Percentiles rank a stretch among this genome's conserved stretches.
Evolutionary conservation across 495 filamentous ascomycete genomes (phyloP).

Genomic region (Penicillium simplicissimum): DNA sequence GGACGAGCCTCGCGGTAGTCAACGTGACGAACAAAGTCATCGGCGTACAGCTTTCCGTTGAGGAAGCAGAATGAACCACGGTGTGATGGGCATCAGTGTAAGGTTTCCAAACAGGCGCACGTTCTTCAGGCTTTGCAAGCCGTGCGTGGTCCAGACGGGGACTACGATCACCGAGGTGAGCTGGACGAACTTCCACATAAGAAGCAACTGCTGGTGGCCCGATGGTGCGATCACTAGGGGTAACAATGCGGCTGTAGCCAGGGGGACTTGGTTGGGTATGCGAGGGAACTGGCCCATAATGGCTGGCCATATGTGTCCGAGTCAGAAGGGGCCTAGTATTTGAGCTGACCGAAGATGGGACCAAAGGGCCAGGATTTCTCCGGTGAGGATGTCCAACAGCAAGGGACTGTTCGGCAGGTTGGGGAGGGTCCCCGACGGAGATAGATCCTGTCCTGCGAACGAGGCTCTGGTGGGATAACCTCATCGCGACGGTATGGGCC

Average conservation of each 20-base stretch:
- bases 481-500: constrained; percentile 23
- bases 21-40: constrained; percentile 43
- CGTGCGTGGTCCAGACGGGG: constrained; percentile 16
- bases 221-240: constrained; percentile 18
- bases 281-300: constrained; percentile 14
- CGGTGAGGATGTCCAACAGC: constrained; percentile 20
- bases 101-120: constrained; percentile 14
- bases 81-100: constrained; percentile 18
- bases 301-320: constrained; percentile 19
- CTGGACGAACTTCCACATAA: constrained; percentile 16
- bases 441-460: constrained; percentile 22
- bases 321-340: constrained; percentile 22
- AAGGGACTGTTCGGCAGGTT: constrained; percentile 19
- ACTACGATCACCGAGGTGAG: constrained; percentile 26
- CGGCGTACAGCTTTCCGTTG: constrained; percentile 36
- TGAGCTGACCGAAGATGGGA: constrained; percentile 13
- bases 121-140: constrained; percentile 14
- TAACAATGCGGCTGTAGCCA: constrained; percentile 18
- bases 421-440: constrained; percentile 28
- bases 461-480: constrained; percentile 23
- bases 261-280: constrained; percentile 15
- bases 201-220: constrained; percentile 15
- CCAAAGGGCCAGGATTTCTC: constrained; percentile 14
- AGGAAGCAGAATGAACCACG: constrained; percentile 19
- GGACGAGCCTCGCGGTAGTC: constrained; percentile 31